Evolutionary conservation across 2,329 filamentous ascomycete genomes (phyloP).

Genomic region (Neofusicoccum cordaticola): DNA sequence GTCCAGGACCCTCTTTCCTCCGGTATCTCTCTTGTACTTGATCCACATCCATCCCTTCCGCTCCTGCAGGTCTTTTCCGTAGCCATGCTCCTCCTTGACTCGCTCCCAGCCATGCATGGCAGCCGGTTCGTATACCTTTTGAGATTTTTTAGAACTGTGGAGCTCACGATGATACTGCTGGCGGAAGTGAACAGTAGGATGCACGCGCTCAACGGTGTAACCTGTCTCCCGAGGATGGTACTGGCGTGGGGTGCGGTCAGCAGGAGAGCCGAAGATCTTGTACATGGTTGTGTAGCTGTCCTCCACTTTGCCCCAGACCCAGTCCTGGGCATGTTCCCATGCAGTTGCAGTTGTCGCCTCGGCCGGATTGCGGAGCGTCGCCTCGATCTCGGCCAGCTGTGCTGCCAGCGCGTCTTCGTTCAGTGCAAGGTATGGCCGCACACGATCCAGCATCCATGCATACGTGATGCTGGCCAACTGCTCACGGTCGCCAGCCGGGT

Average conservation of each 20-base stretch:
- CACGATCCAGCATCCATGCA: slow-evolving; percentile 40
- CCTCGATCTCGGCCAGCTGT: not conserved
- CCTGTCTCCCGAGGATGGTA: not conserved
- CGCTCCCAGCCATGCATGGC: not conserved
- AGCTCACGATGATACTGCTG: not conserved
- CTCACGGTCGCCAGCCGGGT: not conserved
- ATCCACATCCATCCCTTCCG: not conserved
- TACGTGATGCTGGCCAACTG: slow-evolving; percentile 37
- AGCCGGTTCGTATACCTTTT: not conserved
- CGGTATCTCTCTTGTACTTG: not conserved
- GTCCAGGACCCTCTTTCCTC: not conserved
- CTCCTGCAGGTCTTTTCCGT: not conserved
- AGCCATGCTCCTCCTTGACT: not conserved
- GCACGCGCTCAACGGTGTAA: not conserved
- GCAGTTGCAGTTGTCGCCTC: not conserved
- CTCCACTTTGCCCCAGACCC: not conserved
- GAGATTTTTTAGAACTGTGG: not conserved
- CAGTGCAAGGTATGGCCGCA: not conserved
- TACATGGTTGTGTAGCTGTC: not conserved
- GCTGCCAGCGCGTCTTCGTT: not conserved
- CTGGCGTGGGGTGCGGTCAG: not conserved
- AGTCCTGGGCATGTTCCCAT: not conserved
- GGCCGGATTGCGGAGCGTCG: not conserved
- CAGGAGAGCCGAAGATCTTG: not conserved
- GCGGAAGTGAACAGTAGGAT: not conserved